Evolutionary conservation across 306 rosid species (phyloP).

Genomic region (Rosa chinensis): DNA sequence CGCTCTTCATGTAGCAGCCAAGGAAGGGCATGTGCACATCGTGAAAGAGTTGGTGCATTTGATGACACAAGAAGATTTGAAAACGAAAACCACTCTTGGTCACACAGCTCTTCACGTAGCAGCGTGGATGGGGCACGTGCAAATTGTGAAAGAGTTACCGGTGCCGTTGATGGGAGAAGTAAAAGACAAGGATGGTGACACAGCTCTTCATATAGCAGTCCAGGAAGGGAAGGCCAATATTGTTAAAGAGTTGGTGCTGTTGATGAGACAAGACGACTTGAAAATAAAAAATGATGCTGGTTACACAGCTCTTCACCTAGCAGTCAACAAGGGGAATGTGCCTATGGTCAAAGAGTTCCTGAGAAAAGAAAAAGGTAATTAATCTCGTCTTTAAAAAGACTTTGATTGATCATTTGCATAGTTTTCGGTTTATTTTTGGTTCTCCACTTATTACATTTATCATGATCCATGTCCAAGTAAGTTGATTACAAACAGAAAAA

Average conservation of each 20-base stretch:
- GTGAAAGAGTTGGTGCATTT: background rate
- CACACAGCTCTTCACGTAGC: background rate
- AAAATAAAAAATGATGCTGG: background rate
- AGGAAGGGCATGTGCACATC: background rate
- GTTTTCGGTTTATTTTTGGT: too few species aligned
- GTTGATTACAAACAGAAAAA: too few species aligned
- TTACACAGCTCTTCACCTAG: background rate
- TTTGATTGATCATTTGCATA: too few species aligned
- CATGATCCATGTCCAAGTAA: too few species aligned
- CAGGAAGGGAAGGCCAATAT: background rate
- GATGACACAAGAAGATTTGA: background rate
- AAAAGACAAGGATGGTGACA: background rate
- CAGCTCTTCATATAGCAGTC: constrained; percentile 1
- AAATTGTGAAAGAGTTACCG: background rate
- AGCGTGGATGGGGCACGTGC: background rate
- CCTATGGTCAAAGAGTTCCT: background rate
- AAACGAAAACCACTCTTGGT: background rate
- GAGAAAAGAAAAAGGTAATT: background rate
- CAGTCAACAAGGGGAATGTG: background rate
- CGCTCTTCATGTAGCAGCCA: background rate
- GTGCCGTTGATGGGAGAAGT: background rate
- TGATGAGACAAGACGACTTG: background rate
- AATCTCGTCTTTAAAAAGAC: too few species aligned
- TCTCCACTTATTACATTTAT: too few species aligned
- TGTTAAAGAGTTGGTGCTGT: background rate